Evolutionary conservation across 805 yeast species (phyloP).

Genomic region (Yamadazyma ubonensis): DNA sequence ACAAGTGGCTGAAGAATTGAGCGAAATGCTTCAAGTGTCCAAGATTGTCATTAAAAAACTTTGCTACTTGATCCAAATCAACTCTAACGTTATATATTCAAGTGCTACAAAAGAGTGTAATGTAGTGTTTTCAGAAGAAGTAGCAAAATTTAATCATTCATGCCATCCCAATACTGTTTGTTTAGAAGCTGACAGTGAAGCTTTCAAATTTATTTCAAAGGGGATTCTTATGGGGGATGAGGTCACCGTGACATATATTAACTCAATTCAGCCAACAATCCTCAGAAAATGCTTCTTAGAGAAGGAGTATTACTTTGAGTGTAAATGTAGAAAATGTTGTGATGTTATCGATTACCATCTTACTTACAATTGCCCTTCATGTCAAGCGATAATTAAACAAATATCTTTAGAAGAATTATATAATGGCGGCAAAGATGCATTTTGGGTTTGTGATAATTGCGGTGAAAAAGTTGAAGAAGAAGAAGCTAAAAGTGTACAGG

Average conservation of each 20-base stretch:
- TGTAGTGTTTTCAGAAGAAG: constrained; percentile 30
- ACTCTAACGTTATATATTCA: neutral
- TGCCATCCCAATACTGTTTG: constrained; percentile 36
- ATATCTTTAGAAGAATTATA: constrained; percentile 6
- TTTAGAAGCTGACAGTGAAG: neutral
- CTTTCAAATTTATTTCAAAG: constrained; percentile 4
- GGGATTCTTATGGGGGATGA: constrained; percentile 23
- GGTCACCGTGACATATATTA: constrained; percentile 30
- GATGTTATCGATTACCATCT: constrained; percentile 24
- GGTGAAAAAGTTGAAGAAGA: neutral
- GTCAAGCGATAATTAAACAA: constrained; percentile 14
- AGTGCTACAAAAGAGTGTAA: neutral
- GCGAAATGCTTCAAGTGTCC: neutral
- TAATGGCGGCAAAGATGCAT: constrained; percentile 1
- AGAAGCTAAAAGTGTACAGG: neutral
- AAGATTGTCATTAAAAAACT: constrained; percentile 1
- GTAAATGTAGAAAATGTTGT: constrained; percentile 31
- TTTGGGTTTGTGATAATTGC: constrained; percentile 2
- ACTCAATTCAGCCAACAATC: constrained; percentile 25
- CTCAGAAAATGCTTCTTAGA: constrained; percentile 23
- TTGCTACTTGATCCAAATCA: constrained; percentile 4
- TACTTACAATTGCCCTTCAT: constrained; percentile 23
- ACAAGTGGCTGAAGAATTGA: neutral
- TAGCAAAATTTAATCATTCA: constrained; percentile 41
- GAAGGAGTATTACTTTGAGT: constrained; percentile 30